Percentiles rank a stretch among this genome's conserved stretches.
Conservation (phyloP, 306 rosid genomes). For the Vachellia collinsii region DNA sequence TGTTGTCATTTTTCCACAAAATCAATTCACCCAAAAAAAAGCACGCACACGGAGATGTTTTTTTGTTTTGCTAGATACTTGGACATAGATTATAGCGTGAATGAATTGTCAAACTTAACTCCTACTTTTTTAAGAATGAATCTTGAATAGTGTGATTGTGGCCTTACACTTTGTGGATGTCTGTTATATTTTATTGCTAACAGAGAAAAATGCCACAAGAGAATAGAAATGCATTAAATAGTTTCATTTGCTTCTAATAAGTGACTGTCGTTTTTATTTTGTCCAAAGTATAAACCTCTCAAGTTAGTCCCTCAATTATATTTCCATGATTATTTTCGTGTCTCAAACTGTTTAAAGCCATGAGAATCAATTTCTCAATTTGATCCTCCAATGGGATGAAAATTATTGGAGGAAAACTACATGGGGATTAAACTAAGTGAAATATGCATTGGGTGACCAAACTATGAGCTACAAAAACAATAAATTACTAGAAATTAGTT, state of each 20-base stretch:
- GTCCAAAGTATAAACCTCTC: neutral
- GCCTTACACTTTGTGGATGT: neutral
- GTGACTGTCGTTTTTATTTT: neutral
- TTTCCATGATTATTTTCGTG: neutral
- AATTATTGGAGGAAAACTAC: neutral
- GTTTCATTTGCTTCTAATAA: neutral
- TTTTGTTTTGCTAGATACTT: neutral
- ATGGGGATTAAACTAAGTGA: neutral
- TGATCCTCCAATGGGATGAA: neutral
- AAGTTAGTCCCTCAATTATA: neutral
- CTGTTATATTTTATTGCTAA: neutral
- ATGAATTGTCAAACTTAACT: neutral
- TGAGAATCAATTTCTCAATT: neutral
- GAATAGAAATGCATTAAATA: neutral
- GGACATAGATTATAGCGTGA: neutral
- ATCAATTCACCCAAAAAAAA: neutral
- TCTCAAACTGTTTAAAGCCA: neutral
- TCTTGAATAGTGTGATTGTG: conserved; percentile 16
- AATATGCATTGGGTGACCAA: neutral
- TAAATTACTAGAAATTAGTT: neutral
- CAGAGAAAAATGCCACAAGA: neutral
- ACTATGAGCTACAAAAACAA: neutral
- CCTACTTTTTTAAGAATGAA: neutral
- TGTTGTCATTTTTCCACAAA: neutral
- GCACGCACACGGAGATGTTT: neutral